A percentile compares a stretch with the other conserved stretches of the same genome.
phyloP scores from a whole-genome alignment of 306 rosid species.

The Medicago ruthenica region DNA sequence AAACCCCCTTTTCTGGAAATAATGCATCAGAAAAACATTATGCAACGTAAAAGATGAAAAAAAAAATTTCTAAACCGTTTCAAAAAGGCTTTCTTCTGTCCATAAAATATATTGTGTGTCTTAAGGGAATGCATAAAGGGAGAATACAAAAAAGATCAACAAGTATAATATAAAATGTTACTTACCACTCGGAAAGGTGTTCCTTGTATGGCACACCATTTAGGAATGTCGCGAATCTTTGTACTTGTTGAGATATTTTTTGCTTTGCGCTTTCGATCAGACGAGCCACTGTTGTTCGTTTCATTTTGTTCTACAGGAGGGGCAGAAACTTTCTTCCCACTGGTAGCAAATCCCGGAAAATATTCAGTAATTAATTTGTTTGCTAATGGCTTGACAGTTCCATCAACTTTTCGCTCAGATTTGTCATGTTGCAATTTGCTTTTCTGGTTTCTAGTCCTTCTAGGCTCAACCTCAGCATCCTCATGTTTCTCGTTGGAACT shows the following conservation, averaged over 20 bases:
- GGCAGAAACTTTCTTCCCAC: constrained; percentile 58
- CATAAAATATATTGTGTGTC: constrained; percentile 4
- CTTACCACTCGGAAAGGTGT: constrained; percentile 93
- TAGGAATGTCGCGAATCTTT: constrained; percentile 71
- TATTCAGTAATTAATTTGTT: constrained; percentile 89
- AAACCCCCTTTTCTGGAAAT: background rate
- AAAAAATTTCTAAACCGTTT: background rate
- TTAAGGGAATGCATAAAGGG: constrained; percentile 9
- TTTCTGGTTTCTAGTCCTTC: constrained; percentile 50
- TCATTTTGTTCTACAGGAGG: constrained; percentile 44
- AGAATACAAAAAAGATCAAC: constrained; percentile 8
- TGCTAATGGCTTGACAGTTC: constrained; percentile 54
- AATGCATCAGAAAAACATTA: constrained; percentile 8
- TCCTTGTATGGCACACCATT: constrained; percentile 88
- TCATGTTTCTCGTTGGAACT: constrained; percentile 44
- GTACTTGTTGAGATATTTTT: constrained; percentile 51
- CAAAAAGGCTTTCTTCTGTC: constrained; percentile 7
- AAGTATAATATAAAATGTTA: constrained; percentile 35
- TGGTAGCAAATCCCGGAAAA: constrained; percentile 63
- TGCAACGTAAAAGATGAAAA: background rate
- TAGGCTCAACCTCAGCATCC: constrained; percentile 43
- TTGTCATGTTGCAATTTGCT: constrained; percentile 48
- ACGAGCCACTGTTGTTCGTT: constrained; percentile 43
- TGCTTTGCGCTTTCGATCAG: constrained; percentile 51
- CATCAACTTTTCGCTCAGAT: constrained; percentile 51